Evolutionary conservation across 768 basidiomycete genomes (phyloP).

Genomic region (Multifurca ochricompacta): DNA sequence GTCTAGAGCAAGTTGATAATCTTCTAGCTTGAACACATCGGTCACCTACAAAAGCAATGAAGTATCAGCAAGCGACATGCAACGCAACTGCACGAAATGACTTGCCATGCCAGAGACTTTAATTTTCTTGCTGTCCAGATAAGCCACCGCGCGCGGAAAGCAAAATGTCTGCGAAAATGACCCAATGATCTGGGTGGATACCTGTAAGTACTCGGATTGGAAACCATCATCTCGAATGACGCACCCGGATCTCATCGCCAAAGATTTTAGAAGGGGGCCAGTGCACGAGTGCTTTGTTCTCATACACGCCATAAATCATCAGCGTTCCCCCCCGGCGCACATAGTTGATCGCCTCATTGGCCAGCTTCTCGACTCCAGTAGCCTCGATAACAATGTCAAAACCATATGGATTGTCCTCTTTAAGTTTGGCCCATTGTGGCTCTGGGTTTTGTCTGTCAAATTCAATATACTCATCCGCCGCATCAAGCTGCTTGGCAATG

Average conservation of each 20-base stretch:
- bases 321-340: constrained; percentile 79
- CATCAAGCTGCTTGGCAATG: constrained; percentile 70
- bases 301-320: constrained; percentile 89
- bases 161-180: constrained; percentile 86
- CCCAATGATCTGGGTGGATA: constrained; percentile 60
- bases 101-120: constrained; percentile 74
- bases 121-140: constrained; percentile 81
- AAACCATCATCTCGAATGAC: background rate
- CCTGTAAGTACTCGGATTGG: background rate
- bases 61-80: background rate
- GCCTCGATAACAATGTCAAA: constrained; percentile 85
- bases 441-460: constrained; percentile 69
- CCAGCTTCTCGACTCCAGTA: constrained; percentile 78
- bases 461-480: constrained; percentile 80
- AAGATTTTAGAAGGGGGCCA: constrained; percentile 85
- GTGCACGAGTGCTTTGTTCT: constrained; percentile 72
- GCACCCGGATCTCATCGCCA: constrained; percentile 57
- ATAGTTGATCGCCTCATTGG: constrained; percentile 85
- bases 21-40: constrained; percentile 47
- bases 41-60: constrained; percentile 35
- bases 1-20: constrained; percentile 59
- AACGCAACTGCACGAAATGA: background rate
- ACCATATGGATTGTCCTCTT: constrained; percentile 75
- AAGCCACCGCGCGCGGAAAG: constrained; percentile 86
- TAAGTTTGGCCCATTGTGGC: constrained; percentile 73